Evolutionary conservation across 306 rosid genomes (phyloP), one percentile per base, ranked within the genome.

Genomic region (Dryas alaskensis): DNA sequence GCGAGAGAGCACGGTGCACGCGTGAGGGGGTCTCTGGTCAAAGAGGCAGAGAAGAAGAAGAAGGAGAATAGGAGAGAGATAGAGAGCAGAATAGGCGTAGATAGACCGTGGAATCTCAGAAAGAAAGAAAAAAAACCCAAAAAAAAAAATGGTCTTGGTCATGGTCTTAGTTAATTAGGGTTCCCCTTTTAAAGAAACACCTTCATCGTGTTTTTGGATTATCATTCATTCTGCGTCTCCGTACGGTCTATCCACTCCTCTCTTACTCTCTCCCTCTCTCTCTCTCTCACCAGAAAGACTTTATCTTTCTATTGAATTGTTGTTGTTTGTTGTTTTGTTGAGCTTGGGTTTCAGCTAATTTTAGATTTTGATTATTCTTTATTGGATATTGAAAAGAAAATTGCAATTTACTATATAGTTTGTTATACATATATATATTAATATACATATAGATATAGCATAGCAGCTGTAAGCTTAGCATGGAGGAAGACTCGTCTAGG

Each of bases 401-500:
- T 13, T 51, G 37, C 2, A 31, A 31, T 31, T 54, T 54, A 7
- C 48, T 45, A 8, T n/a, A 2, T 1, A 8, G 2, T 3, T 58
- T 58, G 63, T 22, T 10, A 22, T 57, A 62, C 8, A 37, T 43
- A 70, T 5, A 13, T n/a, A 10, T 9, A 45, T 58, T 45, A 46
- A 5, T 59, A 25, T 45, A 44, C 14, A 5, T 4, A 44, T 57
- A 27, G 27, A 62, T 13, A 17, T 46, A 51, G 60, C 37, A 13
- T 39, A 45, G 54, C 4, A 10, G 12, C n/a, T 16, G 60, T 51
- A 27, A 8, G 42, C n/a, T 5, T 52, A 54, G 65, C 12, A 89
- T 88, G 96, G 96, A 84, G 76, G 84, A 66, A 60, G 87, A 68
- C 71, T 63, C 70, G 73, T 62, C 65, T 77, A 80, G 79, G 92